Conservation (phyloP, 805 yeast genomes). For the Clavispora carvajalis region DNA sequence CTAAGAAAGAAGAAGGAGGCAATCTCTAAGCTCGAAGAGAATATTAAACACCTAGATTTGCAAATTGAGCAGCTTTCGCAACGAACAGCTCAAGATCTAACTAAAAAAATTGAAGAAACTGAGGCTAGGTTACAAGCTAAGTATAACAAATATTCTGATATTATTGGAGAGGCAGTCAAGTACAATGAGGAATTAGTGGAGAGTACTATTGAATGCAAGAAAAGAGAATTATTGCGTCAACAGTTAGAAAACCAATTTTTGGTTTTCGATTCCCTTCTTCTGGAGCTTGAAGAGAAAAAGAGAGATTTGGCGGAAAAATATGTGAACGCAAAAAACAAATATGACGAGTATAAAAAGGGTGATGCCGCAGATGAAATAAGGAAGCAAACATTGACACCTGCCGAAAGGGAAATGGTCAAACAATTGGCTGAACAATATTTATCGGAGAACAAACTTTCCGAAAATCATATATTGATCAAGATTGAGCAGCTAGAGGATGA, state of each 20-base stretch:
- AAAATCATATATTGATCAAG: slow-evolving; percentile 30
- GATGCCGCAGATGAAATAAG: slow-evolving; percentile 34
- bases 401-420: slow-evolving; percentile 33
- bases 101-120: slow-evolving; percentile 31
- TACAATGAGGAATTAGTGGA: slow-evolving; percentile 4
- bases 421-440: slow-evolving; percentile 35
- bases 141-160: slow-evolving; percentile 14
- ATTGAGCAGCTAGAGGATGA: slow-evolving; percentile 47
- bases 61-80: slow-evolving; percentile 9
- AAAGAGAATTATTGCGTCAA: slow-evolving; percentile 8
- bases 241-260: slow-evolving; percentile 12
- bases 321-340: slow-evolving; percentile 27
- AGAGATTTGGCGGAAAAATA: slow-evolving; percentile 26
- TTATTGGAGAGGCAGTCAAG: slow-evolving; percentile 19
- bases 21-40: slow-evolving; percentile 25
- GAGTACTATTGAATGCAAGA: slow-evolving; percentile 7
- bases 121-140: slow-evolving; percentile 21
- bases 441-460: slow-evolving; percentile 32
- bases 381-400: slow-evolving; percentile 34
- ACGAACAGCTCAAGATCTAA: slow-evolving; percentile 34
- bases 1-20: slow-evolving; percentile 23
- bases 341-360: slow-evolving; percentile 35
- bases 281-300: slow-evolving; percentile 23
- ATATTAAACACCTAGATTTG: slow-evolving; percentile 7
- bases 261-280: slow-evolving; percentile 15